Evolutionary conservation across 2,329 filamentous ascomycete genomes (phyloP), one percentile per base, ranked within the genome.

Genomic region (Aspergillus brasiliensis): DNA sequence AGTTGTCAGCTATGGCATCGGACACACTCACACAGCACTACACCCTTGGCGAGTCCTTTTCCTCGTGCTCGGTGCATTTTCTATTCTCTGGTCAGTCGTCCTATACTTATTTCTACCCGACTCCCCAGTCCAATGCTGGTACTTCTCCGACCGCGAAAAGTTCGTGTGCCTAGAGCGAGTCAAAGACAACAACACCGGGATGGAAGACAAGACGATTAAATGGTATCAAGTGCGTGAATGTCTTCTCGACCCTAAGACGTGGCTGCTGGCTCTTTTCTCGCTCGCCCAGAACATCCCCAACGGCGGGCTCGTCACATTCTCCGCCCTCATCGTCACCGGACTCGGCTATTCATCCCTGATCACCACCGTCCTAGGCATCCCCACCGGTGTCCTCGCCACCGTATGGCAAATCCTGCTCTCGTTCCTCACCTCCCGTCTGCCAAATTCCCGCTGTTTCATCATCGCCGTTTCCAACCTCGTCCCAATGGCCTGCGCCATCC

Each of bases 71-170:
- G 72, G 72, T 15, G 66, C 62, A 2, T 51, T 74, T 15, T 71
- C 76, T 2, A 66, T 74, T 17, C 59, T 69, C 15, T 65, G 69
- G 60, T 69, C 69, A 2, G 49, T 65, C 8, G 15, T 74, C 8
- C 67, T 77, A 3, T 63, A 63, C 5, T 42, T 74, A 8, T 69
- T 70, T 28, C 62, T 77, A 8, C 75, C 75, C 1, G 75, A 77
- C 59, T 71, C 67, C 11, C 74, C 75, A 0, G 71, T 75, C 44
- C 69, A 67, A 55, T 73, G 73, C 11, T 70, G 67, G 48, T 65
- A 71, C 23, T 72, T 77, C 40, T 69, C 65, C 25, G 72, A 74
- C 44, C 71, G 70, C n/a, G 73, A 77, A 63, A 76, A 75, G 57
- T 64, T 71, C 10, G 65, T 71, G 17, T 64, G 63, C 21, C 37